Base-by-base conservation (phyloP, 129 eudicot species). In the Escallonia herrerae region DNA sequence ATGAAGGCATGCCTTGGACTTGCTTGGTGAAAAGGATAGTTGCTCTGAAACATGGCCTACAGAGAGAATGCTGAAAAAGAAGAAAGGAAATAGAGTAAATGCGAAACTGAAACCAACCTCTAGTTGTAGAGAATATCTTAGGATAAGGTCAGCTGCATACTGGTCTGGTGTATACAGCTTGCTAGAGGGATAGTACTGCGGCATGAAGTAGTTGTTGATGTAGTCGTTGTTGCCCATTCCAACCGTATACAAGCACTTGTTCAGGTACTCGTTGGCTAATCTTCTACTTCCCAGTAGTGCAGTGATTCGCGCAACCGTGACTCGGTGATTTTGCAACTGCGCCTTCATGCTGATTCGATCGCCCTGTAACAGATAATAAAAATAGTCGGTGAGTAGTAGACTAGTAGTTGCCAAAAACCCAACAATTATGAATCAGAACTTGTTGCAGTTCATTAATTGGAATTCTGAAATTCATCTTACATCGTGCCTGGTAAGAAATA, bases 181-280 rank as follows among this genome's bases (percentile, higher is more conserved):
- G 46, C 82, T 77, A 6, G 80, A 38, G 5, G 65, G 6, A 70
- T 80, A 80, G 2, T 0, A 37, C 1, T 67, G 10, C 3, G 87
- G 85, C 77, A 85, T 52, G 43, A 76, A 55, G 63, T 82, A 82
- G 73, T 85, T 82, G 74, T 69, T 78, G 5, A 77, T 62, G 70
- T 72, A 86, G 39, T 86, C 95, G 53, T 86, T 83, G 61, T 66
- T 86, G 5, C 90, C 95, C 45, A 81, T 75, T 10, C 60, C 69
- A 15, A 81, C 62, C 4, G 57, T n/a, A 66, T 86, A 83, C 10
- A 86, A 11, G 54, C 90, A 77, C 62, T 72, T 78, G 61, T 43
- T 47, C 3, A 83, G 60, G 66, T 80, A 66, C 3, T 74, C 67
- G 4, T 68, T 46, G 2, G 82, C 79, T 22, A 62, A 14, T 2